Conservation (phyloP, 306 rosid species). For the Prunus campanulata region DNA sequence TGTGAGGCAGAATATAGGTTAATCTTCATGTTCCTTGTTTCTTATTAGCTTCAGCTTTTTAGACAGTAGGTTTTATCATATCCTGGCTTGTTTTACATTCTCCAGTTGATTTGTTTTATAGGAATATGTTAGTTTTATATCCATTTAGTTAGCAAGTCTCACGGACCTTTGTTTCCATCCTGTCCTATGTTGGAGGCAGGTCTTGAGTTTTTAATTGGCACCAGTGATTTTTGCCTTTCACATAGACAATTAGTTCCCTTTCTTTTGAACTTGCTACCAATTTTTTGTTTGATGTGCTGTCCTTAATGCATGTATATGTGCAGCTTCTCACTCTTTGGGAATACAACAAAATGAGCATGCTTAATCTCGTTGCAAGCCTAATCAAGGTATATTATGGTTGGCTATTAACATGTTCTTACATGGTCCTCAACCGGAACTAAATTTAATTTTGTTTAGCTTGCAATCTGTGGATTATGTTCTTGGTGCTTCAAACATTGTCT, state of each 20-base stretch:
- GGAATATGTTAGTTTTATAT: neutral
- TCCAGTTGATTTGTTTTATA: neutral
- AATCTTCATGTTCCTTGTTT: neutral
- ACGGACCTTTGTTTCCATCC: neutral
- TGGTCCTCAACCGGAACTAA: slow-evolving; percentile 3
- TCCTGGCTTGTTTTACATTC: neutral
- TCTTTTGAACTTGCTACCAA: neutral
- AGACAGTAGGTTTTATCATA: neutral
- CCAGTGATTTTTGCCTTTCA: neutral
- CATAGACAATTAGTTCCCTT: neutral
- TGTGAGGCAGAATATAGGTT: neutral
- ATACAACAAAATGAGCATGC: slow-evolving; percentile 92
- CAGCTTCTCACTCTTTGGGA: slow-evolving; percentile 84
- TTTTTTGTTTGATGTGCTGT: slow-evolving; percentile 14
- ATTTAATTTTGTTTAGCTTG: slow-evolving; percentile 13
- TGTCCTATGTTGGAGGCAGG: neutral
- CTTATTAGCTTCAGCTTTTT: neutral
- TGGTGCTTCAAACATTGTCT: neutral
- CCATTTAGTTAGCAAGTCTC: neutral
- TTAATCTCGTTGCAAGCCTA: slow-evolving; percentile 78
- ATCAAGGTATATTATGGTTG: slow-evolving; percentile 55
- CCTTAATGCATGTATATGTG: slow-evolving; percentile 30
- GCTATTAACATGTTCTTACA: slow-evolving; percentile 16
- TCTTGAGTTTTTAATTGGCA: neutral
- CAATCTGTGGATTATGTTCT: neutral